Base-by-base conservation (phyloP, 768 basidiomycete species). In the Scleroderma bovista region DNA sequence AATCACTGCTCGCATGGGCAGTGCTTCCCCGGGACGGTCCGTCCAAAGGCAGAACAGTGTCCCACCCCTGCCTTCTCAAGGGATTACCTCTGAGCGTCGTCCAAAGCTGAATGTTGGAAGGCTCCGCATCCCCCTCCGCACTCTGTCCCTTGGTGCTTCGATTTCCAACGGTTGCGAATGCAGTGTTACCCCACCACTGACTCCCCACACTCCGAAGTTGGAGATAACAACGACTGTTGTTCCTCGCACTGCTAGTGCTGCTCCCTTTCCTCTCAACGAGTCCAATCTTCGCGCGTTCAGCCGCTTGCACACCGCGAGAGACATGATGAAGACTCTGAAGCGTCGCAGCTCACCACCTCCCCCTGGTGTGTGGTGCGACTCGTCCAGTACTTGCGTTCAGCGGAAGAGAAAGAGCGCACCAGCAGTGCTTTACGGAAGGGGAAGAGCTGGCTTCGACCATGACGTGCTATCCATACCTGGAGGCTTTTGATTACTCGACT, bases 271-370 rank as follows among this genome's bases (percentile, higher is more conserved):
- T 50, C 71, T 84, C 41, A 78, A 77, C 1, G 76, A 83, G 65
- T 64, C 67, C 39, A 81, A 83, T 57, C 60, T 81, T 31, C 62
- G 67, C 38, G 70, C 76, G 5, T 68, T 84, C 50, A 73, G 76
- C 56, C 80, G 84, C 46, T 77, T 76, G 52, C 72, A 76, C 57
- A 78, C 73, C 39, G 77, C 82, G 6, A 73, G 75, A 47, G 74
- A 80, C 58, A 86, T 89, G 86, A 73, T 86, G 47, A 75, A 72
- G 26, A 79, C 79, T 16, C 72, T 90, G 54, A 72, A 73, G 55
- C 77, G 81, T 47, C 78, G 84, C 58, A 80, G 75, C 6, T 51
- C 72, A 44, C 69, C 73, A 11, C 44, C 31, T 47, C 34, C 52
- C 52, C 45, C 26, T 57, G 46, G 23, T 47, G 52, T 50, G 40